These are phyloP conservation scores for Paracoccidioides lutzii DNA, from an alignment of 2,329 filamentous ascomycete species.

Conservation along the genomic window DNA sequence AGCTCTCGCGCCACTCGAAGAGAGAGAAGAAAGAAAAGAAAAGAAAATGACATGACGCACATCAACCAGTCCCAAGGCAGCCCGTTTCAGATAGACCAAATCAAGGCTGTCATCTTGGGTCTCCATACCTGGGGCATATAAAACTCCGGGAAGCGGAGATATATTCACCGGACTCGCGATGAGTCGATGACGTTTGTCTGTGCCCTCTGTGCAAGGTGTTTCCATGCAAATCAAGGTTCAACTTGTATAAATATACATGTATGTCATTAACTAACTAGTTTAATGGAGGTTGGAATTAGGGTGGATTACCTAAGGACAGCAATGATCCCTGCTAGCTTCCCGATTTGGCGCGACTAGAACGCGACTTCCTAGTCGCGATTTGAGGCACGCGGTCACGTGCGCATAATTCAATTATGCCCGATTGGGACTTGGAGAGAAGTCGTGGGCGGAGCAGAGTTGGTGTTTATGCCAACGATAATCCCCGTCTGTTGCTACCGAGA, in stretches of 20 bases:
- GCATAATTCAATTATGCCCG: neutral
- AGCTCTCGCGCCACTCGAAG: neutral
- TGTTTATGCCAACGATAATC: too few relatives aligned
- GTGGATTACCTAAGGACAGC: too few relatives aligned
- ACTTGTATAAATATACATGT: too few relatives aligned
- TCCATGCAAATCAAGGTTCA: neutral
- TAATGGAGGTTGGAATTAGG: neutral
- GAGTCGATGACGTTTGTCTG: too few relatives aligned
- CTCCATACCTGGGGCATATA: slow-evolving; percentile 19
- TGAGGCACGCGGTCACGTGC: slow-evolving; percentile 4
- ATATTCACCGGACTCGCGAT: neutral
- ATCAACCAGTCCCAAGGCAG: slow-evolving; percentile 27
- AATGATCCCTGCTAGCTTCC: too few relatives aligned
- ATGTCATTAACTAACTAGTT: neutral
- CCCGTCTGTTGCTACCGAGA: too few relatives aligned
- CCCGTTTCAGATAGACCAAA: slow-evolving; percentile 28
- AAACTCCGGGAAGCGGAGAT: neutral
- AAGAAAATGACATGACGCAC: slow-evolving; percentile 17
- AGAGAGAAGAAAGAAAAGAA: neutral
- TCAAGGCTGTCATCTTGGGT: slow-evolving; percentile 31
- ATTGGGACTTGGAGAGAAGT: neutral
- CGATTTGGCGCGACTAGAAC: neutral
- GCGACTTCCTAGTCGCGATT: neutral
- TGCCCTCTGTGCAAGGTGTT: neutral
- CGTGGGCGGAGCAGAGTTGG: too few relatives aligned